Evolutionary conservation across 2,329 filamentous ascomycete species (phyloP).

Genomic region (Monosporascus ibericus): DNA sequence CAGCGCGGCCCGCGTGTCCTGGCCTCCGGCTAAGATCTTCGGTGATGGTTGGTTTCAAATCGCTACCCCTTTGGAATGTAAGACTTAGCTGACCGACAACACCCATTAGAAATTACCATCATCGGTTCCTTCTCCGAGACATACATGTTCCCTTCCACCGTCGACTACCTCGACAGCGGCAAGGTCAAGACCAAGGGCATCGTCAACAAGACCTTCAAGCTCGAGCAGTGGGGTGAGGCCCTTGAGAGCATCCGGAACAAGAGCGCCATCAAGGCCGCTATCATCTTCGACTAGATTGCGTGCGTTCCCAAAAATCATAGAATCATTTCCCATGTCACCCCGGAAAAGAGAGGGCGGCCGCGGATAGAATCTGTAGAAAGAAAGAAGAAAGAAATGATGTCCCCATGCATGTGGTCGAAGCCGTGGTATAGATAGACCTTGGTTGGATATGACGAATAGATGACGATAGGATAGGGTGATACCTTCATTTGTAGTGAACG

Average conservation of each 20-base stretch:
- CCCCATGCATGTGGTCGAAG: too few species aligned
- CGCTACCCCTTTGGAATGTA: neutral
- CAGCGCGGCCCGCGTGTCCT: constrained; percentile 55
- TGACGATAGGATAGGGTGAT: too few species aligned
- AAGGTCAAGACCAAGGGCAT: constrained; percentile 61
- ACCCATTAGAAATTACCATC: constrained; percentile 60
- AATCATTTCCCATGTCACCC: neutral
- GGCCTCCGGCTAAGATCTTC: constrained; percentile 68
- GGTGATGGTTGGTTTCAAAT: constrained; percentile 30
- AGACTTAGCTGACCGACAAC: constrained; percentile 21
- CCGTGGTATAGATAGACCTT: too few species aligned
- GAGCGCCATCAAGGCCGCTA: constrained; percentile 67
- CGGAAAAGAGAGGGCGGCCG: neutral
- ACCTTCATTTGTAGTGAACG: too few species aligned
- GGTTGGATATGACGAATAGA: too few species aligned
- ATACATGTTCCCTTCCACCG: constrained; percentile 59
- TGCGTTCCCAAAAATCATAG: neutral
- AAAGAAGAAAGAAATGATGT: too few species aligned
- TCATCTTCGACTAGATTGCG: constrained; percentile 54
- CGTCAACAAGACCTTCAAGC: constrained; percentile 65
- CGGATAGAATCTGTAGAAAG: too few species aligned
- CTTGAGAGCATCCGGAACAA: constrained; percentile 67
- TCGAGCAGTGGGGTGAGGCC: constrained; percentile 68
- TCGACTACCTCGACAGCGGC: constrained; percentile 49
- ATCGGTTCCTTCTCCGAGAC: constrained; percentile 68